Base-by-base conservation (phyloP, 805 yeast species). In the Candida pseudoglaebosa region DNA sequence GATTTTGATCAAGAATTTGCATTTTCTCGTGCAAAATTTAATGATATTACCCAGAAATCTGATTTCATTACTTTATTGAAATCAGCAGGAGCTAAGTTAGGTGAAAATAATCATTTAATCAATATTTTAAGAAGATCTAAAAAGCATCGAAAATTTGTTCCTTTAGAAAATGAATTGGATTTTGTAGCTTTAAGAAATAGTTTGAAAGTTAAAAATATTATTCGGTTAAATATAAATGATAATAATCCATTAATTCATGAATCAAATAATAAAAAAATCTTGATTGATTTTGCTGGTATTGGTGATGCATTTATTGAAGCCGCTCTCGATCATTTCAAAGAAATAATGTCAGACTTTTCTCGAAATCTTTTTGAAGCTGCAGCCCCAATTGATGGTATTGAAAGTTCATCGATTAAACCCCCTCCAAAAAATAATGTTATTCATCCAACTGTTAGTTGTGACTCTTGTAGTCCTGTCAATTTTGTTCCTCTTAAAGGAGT, bases 171-270 rank as follows among this genome's bases (percentile, higher is more conserved):
- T 3, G 45, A 30, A 3, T 57, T 59, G 3, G 80, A 75, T 41
- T 76, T 69, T 50, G 59, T 55, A 34, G 53, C 65, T 17, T 59
- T 77, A 40, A 52, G 56, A 30, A 62, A 79, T 45, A 70, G 79
- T 34, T 60, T 77, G 45, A 57, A 62, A 39, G 79, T 75, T 14
- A 75, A 74, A 48, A 66, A 60, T 41, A 66, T 62, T 41, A 50
- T 73, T 36, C 66, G 65, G 45, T 53, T 77, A 41, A 36, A 49
- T 19, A 47, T 60, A 20, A 48, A 40, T 32, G 61, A 56, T 28
- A 32, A 24, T 13, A 32, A 32, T 13, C 35, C 35, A 6, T 4
- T 32, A 4, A 14, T 21, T 9, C 8, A 13, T 28, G n/a, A 13
- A 12, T 7, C 32, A 28, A 17, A 17, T 16, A 6, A 9, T 19